These are phyloP conservation scores for Physaria fendleri DNA, from an alignment of 345 rosid species.

Conservation along the genomic window DNA sequence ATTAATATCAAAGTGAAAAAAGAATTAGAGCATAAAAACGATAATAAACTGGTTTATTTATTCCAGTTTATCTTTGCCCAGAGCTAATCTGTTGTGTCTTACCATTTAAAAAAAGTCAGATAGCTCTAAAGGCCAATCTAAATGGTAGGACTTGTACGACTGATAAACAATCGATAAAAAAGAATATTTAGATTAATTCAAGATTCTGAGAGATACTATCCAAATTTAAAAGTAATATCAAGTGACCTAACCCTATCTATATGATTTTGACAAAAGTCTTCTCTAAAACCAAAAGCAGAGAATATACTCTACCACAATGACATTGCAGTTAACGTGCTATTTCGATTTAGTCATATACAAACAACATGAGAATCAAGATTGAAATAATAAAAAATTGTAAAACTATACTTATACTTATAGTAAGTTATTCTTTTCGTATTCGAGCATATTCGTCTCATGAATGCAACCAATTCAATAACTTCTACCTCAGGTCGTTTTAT, in stretches of 20 bases:
- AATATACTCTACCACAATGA: slow-evolving; percentile 30
- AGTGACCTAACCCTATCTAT: slow-evolving; percentile 21
- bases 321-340: slow-evolving; percentile 23
- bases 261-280: slow-evolving; percentile 19
- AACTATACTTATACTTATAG: not conserved
- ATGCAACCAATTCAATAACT: slow-evolving; percentile 27
- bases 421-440: slow-evolving; percentile 14
- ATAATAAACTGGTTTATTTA: too few species aligned
- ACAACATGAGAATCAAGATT: slow-evolving; percentile 13
- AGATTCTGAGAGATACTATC: slow-evolving; percentile 23
- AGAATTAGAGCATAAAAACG: too few species aligned
- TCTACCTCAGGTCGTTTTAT: slow-evolving; percentile 19
- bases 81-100: too few species aligned
- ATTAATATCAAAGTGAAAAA: too few species aligned
- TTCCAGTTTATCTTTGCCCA: too few species aligned
- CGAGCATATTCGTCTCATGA: slow-evolving; percentile 30
- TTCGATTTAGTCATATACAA: slow-evolving; percentile 14
- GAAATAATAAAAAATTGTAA: not conserved
- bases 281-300: slow-evolving; percentile 12
- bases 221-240: slow-evolving; percentile 11
- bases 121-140: not conserved
- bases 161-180: slow-evolving; percentile 3
- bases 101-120: too few species aligned
- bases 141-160: not conserved
- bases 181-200: slow-evolving; percentile 21